Evolutionary conservation across 148 eudicot genomes (phyloP).

Genomic region (Hydrangea macrophylla): DNA sequence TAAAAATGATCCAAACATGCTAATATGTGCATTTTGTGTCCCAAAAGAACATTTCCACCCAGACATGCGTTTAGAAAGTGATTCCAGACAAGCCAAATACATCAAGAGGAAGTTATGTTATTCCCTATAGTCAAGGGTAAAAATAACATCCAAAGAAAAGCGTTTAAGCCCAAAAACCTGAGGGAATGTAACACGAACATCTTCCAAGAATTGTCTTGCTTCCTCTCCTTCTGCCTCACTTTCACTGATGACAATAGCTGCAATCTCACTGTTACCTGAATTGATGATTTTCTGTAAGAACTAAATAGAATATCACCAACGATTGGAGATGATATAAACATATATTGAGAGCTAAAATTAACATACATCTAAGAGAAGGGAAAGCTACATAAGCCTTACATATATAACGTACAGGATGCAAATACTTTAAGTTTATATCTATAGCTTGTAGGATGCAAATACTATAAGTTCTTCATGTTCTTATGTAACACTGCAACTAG

Average conservation of each 20-base stretch:
- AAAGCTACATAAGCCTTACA: not conserved
- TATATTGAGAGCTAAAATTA: not conserved
- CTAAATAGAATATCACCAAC: not conserved
- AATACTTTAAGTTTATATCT: not conserved
- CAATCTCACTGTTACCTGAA: constrained; percentile 82
- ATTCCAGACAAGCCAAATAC: no score
- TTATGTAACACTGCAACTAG: not conserved
- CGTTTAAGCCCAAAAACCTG: constrained; percentile 46
- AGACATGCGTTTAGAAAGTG: no score
- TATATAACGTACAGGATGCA: not conserved
- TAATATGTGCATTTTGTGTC: no score
- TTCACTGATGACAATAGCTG: constrained; percentile 58
- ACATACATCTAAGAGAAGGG: not conserved
- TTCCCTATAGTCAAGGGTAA: not conserved
- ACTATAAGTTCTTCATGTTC: no score
- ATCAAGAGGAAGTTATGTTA: not conserved
- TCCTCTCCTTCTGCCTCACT: constrained; percentile 94
- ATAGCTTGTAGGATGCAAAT: no score
- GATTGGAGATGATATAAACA: not conserved
- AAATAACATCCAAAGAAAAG: not conserved
- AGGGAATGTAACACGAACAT: constrained; percentile 84
- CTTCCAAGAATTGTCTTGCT: constrained; percentile 83
- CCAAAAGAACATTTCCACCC: no score
- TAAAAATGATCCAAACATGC: no score
- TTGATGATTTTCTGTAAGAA: constrained; percentile 10